phyloP scores from a whole-genome alignment of 2,329 filamentous ascomycete species.

The Colletotrichum destructivum region DNA sequence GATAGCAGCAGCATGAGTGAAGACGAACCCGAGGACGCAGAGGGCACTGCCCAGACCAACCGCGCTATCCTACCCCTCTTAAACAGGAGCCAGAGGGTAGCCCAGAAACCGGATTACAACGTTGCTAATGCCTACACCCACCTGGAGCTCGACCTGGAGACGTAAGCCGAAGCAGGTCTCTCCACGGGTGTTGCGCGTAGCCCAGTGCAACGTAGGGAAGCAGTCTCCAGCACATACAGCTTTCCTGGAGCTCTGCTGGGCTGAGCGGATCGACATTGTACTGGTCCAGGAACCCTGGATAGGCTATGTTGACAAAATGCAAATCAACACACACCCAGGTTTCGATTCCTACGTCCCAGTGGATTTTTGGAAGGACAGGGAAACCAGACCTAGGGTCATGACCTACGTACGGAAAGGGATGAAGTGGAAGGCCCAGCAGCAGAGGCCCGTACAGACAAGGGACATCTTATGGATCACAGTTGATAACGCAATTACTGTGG shows the following conservation, averaged over 20 bases:
- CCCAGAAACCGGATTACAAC: constrained; percentile 15
- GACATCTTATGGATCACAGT: background rate
- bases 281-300: constrained; percentile 10
- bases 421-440: background rate
- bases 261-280: background rate
- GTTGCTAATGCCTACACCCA: constrained; percentile 14
- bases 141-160: constrained; percentile 15
- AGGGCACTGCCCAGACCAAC: too few relatives aligned
- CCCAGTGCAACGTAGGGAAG: constrained; percentile 18
- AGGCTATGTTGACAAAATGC: constrained; percentile 21
- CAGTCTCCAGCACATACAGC: background rate
- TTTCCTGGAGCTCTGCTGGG: constrained; percentile 15
- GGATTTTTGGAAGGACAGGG: background rate
- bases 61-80: background rate
- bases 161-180: background rate
- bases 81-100: constrained; percentile 6
- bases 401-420: constrained; percentile 8
- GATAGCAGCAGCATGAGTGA: background rate
- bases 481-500: background rate
- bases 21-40: background rate
- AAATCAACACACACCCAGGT: constrained; percentile 11
- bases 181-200: background rate
- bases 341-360: constrained; percentile 5
- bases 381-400: constrained; percentile 11
- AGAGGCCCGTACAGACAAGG: too few relatives aligned